phyloP scores from a whole-genome alignment of 2,329 filamentous ascomycete species.

The Diplodia intermedia region DNA sequence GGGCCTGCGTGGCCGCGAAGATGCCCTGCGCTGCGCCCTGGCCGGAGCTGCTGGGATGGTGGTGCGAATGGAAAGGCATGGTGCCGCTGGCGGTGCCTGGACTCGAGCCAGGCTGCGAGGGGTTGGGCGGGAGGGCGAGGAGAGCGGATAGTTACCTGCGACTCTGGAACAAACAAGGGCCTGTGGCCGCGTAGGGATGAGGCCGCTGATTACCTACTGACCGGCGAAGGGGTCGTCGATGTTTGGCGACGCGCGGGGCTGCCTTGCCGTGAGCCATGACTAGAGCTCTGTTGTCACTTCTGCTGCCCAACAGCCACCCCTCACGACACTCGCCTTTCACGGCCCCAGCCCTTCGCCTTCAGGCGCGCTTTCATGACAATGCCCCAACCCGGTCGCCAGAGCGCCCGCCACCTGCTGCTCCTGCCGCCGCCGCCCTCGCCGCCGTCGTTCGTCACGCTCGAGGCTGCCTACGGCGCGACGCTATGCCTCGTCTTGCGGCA shows the following conservation, averaged over 20 bases:
- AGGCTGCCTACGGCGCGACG: slow-evolving; percentile 53
- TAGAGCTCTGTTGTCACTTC: slow-evolving; percentile 4
- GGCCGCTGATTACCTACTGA: slow-evolving; percentile 29
- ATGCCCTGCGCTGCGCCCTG: slow-evolving; percentile 51
- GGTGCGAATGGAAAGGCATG: slow-evolving; percentile 51
- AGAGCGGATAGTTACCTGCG: slow-evolving; percentile 24
- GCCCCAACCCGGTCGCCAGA: slow-evolving; percentile 30
- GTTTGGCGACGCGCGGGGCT: slow-evolving; percentile 15
- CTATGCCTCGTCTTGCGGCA: slow-evolving; percentile 52
- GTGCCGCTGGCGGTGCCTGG: slow-evolving; percentile 28
- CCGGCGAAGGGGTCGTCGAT: slow-evolving; percentile 21
- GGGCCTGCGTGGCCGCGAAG: slow-evolving; percentile 54
- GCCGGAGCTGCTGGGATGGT: slow-evolving; percentile 40
- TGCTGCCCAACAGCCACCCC: slow-evolving; percentile 5
- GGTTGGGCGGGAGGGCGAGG: slow-evolving; percentile 14
- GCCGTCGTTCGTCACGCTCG: slow-evolving; percentile 50
- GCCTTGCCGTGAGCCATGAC: slow-evolving; percentile 7
- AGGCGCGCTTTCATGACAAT: slow-evolving; percentile 2
- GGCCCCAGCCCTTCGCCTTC: not conserved
- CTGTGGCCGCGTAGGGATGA: slow-evolving; percentile 30
- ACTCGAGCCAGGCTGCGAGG: slow-evolving; percentile 30
- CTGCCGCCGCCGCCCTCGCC: slow-evolving; percentile 54
- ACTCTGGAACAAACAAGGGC: slow-evolving; percentile 31
- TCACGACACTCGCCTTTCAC: slow-evolving; percentile 8
- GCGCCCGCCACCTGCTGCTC: slow-evolving; percentile 47